Conservation (phyloP, 2,329 filamentous ascomycete genomes). For the Colletotrichum lini region DNA sequence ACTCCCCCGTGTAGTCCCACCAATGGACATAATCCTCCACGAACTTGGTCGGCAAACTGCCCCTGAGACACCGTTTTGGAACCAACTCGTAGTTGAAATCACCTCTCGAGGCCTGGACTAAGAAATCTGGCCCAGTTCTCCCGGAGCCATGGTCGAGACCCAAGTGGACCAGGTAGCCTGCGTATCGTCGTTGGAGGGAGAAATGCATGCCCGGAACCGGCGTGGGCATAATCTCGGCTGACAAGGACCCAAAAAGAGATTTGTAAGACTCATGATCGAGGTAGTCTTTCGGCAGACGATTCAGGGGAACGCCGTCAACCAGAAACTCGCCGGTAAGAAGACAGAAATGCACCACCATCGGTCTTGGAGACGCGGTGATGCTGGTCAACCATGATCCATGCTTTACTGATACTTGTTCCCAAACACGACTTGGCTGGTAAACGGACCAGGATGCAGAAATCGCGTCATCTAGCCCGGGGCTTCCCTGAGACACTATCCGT, state of each 20-base stretch:
- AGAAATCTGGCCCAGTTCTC: not conserved
- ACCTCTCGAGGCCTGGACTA: not conserved
- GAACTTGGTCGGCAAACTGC: slow-evolving; percentile 52
- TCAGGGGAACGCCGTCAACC: slow-evolving; percentile 64
- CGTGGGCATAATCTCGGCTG: slow-evolving; percentile 61
- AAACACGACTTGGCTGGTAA: not conserved
- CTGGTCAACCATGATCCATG: slow-evolving; percentile 8
- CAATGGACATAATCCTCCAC: slow-evolving; percentile 62
- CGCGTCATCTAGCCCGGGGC: slow-evolving; percentile 7
- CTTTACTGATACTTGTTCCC: not conserved
- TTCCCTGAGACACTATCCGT: not conserved
- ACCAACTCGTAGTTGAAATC: not conserved
- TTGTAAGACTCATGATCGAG: slow-evolving; percentile 56
- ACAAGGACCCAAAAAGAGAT: slow-evolving; percentile 58
- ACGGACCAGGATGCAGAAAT: not conserved
- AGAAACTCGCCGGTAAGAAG: slow-evolving; percentile 66
- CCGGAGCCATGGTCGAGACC: not conserved
- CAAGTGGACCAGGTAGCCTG: slow-evolving; percentile 49
- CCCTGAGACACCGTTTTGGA: not conserved
- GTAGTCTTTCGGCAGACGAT: slow-evolving; percentile 62
- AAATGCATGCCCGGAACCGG: slow-evolving; percentile 56
- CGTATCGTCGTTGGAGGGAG: slow-evolving; percentile 51
- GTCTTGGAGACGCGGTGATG: not conserved
- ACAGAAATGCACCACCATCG: slow-evolving; percentile 60
- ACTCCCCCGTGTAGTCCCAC: slow-evolving; percentile 52